Conservation (phyloP, 1,284 basidiomycete genomes). For the Austropuccinia psidii region DNA sequence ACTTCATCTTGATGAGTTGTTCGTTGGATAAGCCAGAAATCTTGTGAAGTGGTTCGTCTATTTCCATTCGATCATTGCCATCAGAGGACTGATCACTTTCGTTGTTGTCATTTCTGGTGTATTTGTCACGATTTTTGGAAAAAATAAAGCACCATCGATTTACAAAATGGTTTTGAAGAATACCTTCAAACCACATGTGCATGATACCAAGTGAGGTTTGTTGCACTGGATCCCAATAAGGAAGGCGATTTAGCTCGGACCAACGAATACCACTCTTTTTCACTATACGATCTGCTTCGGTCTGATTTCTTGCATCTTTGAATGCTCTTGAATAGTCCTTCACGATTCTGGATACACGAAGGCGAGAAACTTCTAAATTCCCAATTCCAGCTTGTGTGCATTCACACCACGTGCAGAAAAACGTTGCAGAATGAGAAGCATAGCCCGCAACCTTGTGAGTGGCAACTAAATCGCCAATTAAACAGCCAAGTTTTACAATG, state of each 20-base stretch:
- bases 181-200: conserved; percentile 28
- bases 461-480: background rate
- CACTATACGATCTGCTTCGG: background rate
- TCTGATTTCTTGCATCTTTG: background rate
- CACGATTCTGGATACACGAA: no score
- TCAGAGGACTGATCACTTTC: no score
- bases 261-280: conserved; percentile 6
- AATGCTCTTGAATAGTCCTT: background rate
- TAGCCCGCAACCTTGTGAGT: conserved; percentile 3
- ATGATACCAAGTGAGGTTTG: conserved; percentile 14
- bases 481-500: background rate
- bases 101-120: no score
- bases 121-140: no score
- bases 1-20: no score
- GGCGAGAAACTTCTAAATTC: background rate
- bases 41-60: no score
- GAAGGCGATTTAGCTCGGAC: conserved; percentile 24
- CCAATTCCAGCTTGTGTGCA: background rate
- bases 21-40: no score
- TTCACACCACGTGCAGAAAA: conserved; percentile 10
- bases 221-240: conserved; percentile 14
- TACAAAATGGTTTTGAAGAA: conserved; percentile 6
- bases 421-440: conserved; percentile 13
- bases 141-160: no score
- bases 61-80: no score